Base-by-base conservation (phyloP, 2,329 filamentous ascomycete species). In the Claviceps capensis region DNA sequence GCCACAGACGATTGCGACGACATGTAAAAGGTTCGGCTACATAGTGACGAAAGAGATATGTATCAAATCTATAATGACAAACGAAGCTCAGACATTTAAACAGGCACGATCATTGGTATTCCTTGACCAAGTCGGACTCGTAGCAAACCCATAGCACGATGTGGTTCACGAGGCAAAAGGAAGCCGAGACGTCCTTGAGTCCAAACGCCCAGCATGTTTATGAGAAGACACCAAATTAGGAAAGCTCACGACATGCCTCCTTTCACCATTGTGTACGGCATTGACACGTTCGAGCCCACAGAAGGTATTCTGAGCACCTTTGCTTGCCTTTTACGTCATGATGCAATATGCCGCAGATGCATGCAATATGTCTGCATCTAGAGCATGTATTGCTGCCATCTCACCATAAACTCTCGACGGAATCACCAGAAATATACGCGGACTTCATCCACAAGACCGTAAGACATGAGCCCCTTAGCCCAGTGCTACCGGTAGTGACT, bases 311-410 rank as follows among this genome's bases (percentile, higher is more conserved):
- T 89, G 11, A 90, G 90, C 68, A 82, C 84, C 0, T 89, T 90
- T 60, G 85, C 85, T 0, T 76, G 79, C 4, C 73, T 82, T 90
- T 86, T 63, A 76, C 73, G 0, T 73, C 78, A 0, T 90, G 86
- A 86, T 73, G 83, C 72, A 84, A 89, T 66, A 90, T 90, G 86
- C 85, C 85, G 0, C 74, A 81, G 2, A 82, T 89, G 57, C 90
- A 88, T 63, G 78, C 81, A 86, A 88, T 61, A 89, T 85, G 85
- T 81, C 77, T 1, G 68, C 69, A n/a, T 78, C 14, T 76, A 79
- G 0, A 76, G 86, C 60, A 73, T 82, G 55, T 86, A 89, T 64
- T 90, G 89, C 71, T 85, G 89, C 68, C 90, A 90, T 67, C 73
- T 90, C 19, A 90, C 86, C 0, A 90, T 86, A 0, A 8, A 88